A percentile compares a stretch with the other conserved stretches of the same genome.
Evolutionary conservation across 306 rosid genomes (phyloP).

Genomic region (Mimosa pudica): DNA sequence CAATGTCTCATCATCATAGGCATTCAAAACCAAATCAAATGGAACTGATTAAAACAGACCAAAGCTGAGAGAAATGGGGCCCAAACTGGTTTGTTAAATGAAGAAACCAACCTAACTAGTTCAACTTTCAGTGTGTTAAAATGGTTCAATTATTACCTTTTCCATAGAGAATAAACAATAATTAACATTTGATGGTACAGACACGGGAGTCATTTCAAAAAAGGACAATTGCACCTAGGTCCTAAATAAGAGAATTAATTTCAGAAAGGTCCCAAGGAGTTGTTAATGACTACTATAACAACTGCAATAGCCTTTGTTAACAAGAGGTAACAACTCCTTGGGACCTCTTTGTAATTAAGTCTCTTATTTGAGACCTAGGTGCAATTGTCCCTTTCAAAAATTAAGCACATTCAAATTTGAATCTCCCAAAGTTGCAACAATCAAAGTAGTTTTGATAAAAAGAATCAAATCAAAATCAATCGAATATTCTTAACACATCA

Average conservation of each 20-base stretch:
- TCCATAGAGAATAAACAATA: background rate
- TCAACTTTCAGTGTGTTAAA: background rate
- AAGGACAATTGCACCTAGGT: too few relatives aligned
- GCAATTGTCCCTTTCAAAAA: background rate
- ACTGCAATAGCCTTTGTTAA: too few relatives aligned
- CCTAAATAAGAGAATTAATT: too few relatives aligned
- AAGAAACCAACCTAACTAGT: background rate
- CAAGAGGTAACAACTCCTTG: too few relatives aligned
- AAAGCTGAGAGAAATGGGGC: background rate
- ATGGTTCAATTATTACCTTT: background rate
- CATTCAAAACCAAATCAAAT: background rate
- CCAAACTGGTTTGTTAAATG: background rate
- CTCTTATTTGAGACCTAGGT: too few relatives aligned
- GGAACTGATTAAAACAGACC: background rate
- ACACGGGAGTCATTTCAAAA: background rate
- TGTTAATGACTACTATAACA: too few relatives aligned
- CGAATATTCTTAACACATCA: background rate
- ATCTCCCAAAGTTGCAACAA: background rate
- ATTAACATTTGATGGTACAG: background rate
- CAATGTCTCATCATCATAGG: background rate
- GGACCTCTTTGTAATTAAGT: too few relatives aligned
- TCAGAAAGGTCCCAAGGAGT: too few relatives aligned
- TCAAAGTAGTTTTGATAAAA: background rate
- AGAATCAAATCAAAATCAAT: background rate
- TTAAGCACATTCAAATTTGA: background rate